Conservation (phyloP, 257 asterid species). For the Solanum gracilifrons region DNA sequence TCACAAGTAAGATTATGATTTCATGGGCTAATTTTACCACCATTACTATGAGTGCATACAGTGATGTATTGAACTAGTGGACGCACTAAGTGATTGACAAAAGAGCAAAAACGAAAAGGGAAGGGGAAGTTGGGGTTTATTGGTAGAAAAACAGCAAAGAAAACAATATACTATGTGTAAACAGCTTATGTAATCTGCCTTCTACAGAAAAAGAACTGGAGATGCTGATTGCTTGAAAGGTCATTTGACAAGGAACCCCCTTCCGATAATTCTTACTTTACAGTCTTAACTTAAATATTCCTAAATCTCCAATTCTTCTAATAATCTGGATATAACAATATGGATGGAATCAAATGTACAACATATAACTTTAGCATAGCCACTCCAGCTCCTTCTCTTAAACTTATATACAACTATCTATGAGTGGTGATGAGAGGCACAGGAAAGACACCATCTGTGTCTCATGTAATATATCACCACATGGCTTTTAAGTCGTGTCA, state of each 20-base stretch:
- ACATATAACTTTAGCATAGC: background rate
- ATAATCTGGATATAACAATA: background rate
- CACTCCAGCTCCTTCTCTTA: background rate
- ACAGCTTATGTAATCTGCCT: background rate
- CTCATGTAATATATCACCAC: background rate
- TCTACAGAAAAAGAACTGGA: background rate
- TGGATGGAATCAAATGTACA: background rate
- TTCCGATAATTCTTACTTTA: background rate
- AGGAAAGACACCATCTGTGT: background rate
- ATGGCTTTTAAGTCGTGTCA: background rate
- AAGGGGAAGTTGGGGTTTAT: too few species aligned
- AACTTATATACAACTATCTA: background rate
- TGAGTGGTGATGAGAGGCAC: background rate
- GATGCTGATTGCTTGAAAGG: background rate
- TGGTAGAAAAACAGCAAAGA: background rate
- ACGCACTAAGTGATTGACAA: background rate
- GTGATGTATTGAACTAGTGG: background rate
- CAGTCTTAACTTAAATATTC: background rate
- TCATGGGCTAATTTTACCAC: background rate
- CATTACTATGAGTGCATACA: background rate
- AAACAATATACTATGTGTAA: background rate
- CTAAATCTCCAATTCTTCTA: background rate
- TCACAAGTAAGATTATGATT: background rate
- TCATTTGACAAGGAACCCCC: background rate
- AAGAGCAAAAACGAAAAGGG: background rate